Evolutionary conservation across 352 stramenopile species (phyloP).

Genomic region (Phytophthora sojae): DNA sequence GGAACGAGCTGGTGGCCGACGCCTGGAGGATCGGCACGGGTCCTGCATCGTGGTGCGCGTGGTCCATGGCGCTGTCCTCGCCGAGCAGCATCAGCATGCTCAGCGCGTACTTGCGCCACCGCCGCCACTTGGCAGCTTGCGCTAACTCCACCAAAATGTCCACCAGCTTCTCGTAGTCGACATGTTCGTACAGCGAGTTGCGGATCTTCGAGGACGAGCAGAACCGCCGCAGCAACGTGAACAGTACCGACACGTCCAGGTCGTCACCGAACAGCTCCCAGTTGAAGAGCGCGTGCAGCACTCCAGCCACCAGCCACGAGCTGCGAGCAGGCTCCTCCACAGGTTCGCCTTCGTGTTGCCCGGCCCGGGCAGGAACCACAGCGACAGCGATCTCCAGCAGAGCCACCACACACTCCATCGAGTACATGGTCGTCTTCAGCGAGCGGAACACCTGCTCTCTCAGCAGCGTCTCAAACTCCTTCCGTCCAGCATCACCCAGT

Average conservation of each 20-base stretch:
- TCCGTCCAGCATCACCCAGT: conserved; percentile 15
- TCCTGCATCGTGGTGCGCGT: conserved; percentile 27
- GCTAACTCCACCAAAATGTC: conserved; percentile 47
- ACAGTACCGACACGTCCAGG: conserved; percentile 52
- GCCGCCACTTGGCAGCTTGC: conserved; percentile 41
- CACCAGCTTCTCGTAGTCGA: conserved; percentile 53
- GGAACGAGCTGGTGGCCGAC: conserved; percentile 18
- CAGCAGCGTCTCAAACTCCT: conserved; percentile 39
- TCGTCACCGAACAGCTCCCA: conserved; percentile 46
- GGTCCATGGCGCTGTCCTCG: conserved; percentile 49
- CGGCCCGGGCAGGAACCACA: conserved; percentile 15
- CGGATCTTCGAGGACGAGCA: conserved; percentile 49
- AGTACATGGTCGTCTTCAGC: conserved; percentile 52
- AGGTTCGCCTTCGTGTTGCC: conserved; percentile 5
- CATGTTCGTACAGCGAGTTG: conserved; percentile 50
- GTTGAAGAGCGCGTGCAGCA: conserved; percentile 57
- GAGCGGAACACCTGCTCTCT: conserved; percentile 43
- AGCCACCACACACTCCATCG: conserved; percentile 63
- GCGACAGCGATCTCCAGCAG: conserved; percentile 52
- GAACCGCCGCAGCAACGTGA: conserved; percentile 53
- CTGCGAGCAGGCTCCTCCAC: conserved; percentile 35
- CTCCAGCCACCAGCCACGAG: conserved; percentile 59
- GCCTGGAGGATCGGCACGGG: conserved; percentile 27
- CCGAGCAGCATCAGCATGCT: conserved; percentile 61
- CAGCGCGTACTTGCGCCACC: conserved; percentile 45